These are phyloP conservation scores for Saturnispora zaruensis DNA, from an alignment of 805 yeast species.

Conservation along the genomic window DNA sequence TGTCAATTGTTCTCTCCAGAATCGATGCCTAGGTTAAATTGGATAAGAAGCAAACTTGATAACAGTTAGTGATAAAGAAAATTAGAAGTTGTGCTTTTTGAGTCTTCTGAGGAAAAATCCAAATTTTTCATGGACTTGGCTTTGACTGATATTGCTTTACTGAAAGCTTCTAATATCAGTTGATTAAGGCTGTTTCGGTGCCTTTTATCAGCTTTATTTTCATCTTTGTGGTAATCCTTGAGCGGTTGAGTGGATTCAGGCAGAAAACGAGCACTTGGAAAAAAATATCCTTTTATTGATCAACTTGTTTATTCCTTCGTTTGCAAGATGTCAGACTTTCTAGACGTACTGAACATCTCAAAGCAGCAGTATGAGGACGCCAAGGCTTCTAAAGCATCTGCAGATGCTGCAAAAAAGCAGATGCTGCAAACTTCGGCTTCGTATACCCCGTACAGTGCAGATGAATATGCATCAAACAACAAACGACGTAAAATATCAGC, in stretches of 20 bases:
- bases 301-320: neutral
- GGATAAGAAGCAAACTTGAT: neutral
- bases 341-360: constrained; percentile 64
- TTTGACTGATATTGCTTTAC: neutral
- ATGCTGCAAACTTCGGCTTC: constrained; percentile 6
- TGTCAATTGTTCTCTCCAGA: neutral
- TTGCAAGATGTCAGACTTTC: constrained; percentile 42
- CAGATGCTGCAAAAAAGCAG: constrained; percentile 10
- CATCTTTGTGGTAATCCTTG: neutral
- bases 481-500: constrained; percentile 41
- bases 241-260: neutral
- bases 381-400: constrained; percentile 14
- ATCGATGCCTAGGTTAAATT: neutral
- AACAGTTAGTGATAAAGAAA: neutral
- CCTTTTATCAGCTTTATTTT: neutral
- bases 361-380: constrained; percentile 35
- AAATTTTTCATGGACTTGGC: neutral
- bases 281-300: neutral
- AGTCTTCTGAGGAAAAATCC: neutral
- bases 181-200: neutral
- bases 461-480: constrained; percentile 17
- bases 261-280: neutral
- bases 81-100: neutral
- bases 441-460: constrained; percentile 15
- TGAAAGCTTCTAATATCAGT: neutral